Evolutionary conservation across 2,329 filamentous ascomycete genomes (phyloP).

Genomic region (Xylaria sp.): DNA sequence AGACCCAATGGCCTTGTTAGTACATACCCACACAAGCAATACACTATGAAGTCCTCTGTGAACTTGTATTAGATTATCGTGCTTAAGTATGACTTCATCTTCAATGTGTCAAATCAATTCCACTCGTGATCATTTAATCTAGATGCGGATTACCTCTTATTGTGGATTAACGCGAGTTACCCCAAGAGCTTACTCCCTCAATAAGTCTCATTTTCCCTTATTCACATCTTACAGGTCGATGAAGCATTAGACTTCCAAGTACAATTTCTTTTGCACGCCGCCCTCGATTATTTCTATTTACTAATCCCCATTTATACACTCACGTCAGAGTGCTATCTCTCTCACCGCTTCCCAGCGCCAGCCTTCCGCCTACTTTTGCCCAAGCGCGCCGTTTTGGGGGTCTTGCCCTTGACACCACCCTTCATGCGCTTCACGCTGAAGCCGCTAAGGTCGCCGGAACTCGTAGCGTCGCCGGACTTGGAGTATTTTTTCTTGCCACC

Average conservation of each 20-base stretch:
- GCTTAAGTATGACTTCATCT: neutral
- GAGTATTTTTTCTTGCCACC: constrained; percentile 92
- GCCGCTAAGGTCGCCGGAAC: constrained; percentile 80
- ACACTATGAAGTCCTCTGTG: neutral
- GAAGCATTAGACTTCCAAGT: constrained; percentile 2
- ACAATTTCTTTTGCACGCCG: constrained; percentile 24
- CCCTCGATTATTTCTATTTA: constrained; percentile 30
- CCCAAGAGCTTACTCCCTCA: neutral
- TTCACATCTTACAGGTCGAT: neutral
- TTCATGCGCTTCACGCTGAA: constrained; percentile 93
- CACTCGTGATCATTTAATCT: constrained; percentile 1
- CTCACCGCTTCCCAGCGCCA: constrained; percentile 52
- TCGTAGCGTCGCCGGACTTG: constrained; percentile 91
- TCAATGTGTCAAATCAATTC: neutral
- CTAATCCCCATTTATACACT: neutral
- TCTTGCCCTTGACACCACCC: constrained; percentile 54
- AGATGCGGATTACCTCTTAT: neutral
- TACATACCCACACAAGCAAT: constrained; percentile 8
- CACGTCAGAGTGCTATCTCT: neutral
- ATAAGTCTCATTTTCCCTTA: neutral
- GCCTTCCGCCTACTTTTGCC: constrained; percentile 66
- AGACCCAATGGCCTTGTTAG: neutral
- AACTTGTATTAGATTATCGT: neutral
- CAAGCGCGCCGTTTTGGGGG: constrained; percentile 56
- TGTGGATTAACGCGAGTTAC: neutral